Evolutionary conservation across 805 yeast genomes (phyloP).

Genomic region (Candida railenensis): DNA sequence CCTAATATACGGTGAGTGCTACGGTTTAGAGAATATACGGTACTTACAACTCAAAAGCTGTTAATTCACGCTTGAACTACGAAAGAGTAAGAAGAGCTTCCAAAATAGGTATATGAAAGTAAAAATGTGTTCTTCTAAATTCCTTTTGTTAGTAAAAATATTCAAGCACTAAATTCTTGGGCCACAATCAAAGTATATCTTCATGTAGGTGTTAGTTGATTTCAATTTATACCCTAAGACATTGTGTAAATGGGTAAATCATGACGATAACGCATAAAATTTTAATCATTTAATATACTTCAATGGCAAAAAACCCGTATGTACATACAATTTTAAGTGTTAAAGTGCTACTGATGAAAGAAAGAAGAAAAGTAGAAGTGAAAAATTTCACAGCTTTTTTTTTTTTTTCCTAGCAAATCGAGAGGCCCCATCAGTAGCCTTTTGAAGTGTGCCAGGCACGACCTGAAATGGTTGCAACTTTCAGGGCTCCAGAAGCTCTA

Average conservation of each 20-base stretch:
- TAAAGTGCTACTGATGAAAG: not conserved
- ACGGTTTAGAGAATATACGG: too few relatives aligned
- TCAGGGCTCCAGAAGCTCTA: too few relatives aligned
- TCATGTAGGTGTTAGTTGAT: slow-evolving; percentile 48
- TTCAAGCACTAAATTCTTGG: not conserved
- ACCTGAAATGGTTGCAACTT: not conserved
- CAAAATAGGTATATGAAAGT: too few relatives aligned
- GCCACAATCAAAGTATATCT: slow-evolving; percentile 8
- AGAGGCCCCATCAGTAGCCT: too few relatives aligned
- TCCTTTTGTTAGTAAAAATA: not conserved
- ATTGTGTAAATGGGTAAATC: slow-evolving; percentile 34
- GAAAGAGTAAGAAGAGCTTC: too few relatives aligned
- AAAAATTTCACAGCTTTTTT: not conserved
- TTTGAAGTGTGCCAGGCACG: too few relatives aligned
- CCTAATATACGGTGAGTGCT: too few relatives aligned
- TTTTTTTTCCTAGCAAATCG: not conserved
- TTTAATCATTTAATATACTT: slow-evolving; percentile 21
- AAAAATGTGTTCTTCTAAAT: too few relatives aligned
- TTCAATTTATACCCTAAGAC: slow-evolving; percentile 38
- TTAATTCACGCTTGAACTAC: too few relatives aligned
- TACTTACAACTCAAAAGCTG: too few relatives aligned
- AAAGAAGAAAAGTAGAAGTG: not conserved
- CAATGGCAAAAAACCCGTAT: not conserved
- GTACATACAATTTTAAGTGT: slow-evolving; percentile 1
- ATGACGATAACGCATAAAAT: slow-evolving; percentile 49